Percentiles rank a stretch among this genome's conserved stretches.
Conservation (phyloP, 1,284 basidiomycete species). For the Phylloboletellus chloephorus region DNA sequence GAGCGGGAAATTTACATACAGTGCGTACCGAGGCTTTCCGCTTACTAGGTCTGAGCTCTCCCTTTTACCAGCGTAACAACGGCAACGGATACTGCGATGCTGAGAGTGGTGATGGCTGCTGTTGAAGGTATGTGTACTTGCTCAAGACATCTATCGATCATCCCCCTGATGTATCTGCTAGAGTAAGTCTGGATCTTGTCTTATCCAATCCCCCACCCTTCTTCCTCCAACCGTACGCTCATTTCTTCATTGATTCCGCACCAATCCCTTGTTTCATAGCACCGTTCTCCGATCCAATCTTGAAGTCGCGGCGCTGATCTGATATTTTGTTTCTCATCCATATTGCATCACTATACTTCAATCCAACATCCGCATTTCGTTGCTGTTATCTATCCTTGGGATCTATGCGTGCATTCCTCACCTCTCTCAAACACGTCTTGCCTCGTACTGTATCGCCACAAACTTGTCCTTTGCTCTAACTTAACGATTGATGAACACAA, state of each 20-base stretch:
- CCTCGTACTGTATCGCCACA: slow-evolving; percentile 15
- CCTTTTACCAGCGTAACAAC: slow-evolving; percentile 69
- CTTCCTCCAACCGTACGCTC: slow-evolving; percentile 32
- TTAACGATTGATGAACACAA: slow-evolving; percentile 17
- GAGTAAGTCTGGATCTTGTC: slow-evolving; percentile 61
- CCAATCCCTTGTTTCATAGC: slow-evolving; percentile 34
- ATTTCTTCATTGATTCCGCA: slow-evolving; percentile 25
- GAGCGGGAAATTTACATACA: slow-evolving; percentile 90
- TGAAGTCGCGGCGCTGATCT: slow-evolving; percentile 53
- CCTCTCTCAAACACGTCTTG: slow-evolving; percentile 12
- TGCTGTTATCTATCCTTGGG: slow-evolving; percentile 15
- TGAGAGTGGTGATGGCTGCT: slow-evolving; percentile 90
- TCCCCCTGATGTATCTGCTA: slow-evolving; percentile 30
- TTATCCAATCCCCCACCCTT: slow-evolving; percentile 15
- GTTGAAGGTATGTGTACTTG: slow-evolving; percentile 68
- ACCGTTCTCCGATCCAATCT: slow-evolving; percentile 57
- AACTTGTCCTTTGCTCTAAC: slow-evolving; percentile 21
- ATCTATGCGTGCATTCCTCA: background rate
- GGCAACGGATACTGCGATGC: slow-evolving; percentile 88
- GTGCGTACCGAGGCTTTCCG: slow-evolving; percentile 42
- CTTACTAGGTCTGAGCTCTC: background rate
- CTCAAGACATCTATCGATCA: slow-evolving; percentile 7
- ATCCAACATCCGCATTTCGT: slow-evolving; percentile 15
- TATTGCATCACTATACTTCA: slow-evolving; percentile 13
- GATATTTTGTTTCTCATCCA: slow-evolving; percentile 23